These are phyloP conservation scores for Saccharomycopsis phalli DNA, from an alignment of 1,139 yeast genomes.

Conservation along the genomic window DNA sequence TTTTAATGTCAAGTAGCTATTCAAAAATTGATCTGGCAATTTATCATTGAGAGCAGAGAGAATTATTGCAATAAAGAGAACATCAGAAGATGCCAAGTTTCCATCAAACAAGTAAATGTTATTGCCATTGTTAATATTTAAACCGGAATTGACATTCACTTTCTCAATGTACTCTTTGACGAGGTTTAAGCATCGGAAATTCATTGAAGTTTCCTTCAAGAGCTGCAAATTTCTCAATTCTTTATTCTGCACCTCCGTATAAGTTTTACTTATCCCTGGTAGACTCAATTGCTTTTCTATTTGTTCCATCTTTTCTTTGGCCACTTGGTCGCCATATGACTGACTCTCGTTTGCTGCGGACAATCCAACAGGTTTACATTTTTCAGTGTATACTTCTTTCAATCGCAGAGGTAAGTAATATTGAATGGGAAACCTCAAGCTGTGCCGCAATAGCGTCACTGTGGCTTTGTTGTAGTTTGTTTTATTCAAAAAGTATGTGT, in stretches of 20 bases:
- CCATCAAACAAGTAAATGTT: slow-evolving; percentile 1
- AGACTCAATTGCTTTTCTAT: slow-evolving; percentile 13
- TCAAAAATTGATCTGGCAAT: slow-evolving; percentile 14
- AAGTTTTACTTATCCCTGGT: slow-evolving; percentile 9
- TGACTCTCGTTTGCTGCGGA: slow-evolving; percentile 1
- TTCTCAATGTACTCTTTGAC: slow-evolving; percentile 11
- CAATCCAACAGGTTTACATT: slow-evolving; percentile 13
- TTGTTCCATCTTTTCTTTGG: slow-evolving; percentile 6
- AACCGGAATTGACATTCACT: background rate
- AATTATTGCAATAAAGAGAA: slow-evolving; percentile 12
- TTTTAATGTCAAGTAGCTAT: slow-evolving; percentile 7
- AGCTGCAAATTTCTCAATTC: slow-evolving; percentile 8
- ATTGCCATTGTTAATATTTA: too few relatives aligned
- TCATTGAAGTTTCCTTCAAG: slow-evolving; percentile 11
- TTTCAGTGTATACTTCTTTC: slow-evolving; percentile 5
- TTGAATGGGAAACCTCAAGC: slow-evolving; percentile 15
- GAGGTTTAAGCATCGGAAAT: slow-evolving; percentile 11
- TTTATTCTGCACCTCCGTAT: slow-evolving; percentile 7
- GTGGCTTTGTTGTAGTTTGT: slow-evolving; percentile 12
- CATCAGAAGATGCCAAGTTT: slow-evolving; percentile 7
- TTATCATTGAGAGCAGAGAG: slow-evolving; percentile 5
- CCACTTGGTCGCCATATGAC: slow-evolving; percentile 4
- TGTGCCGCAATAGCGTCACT: slow-evolving; percentile 8
- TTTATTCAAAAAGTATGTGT: slow-evolving; percentile 12
- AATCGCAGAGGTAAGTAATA: slow-evolving; percentile 12